Conservation (phyloP, 129 eudicot species). For the Artemisia tridentata region DNA sequence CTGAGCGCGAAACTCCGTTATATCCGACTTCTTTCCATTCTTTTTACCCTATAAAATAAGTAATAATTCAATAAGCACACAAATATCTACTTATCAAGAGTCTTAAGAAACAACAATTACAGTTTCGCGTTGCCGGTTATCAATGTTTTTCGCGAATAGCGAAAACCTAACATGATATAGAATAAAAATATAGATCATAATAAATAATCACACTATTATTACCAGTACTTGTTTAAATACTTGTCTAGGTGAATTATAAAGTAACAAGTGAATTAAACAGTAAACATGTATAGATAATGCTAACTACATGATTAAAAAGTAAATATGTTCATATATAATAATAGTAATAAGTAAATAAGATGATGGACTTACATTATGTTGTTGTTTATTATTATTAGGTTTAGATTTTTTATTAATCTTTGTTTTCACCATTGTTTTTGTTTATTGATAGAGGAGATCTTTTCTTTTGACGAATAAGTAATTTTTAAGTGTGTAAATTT, state of each 20-base stretch:
- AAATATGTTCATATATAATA: not conserved
- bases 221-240: conserved; percentile 9
- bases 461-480: not conserved
- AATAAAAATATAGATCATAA: not conserved
- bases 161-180: not conserved
- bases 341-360: not conserved
- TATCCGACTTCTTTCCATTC: conserved; percentile 18
- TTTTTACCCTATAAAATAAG: not conserved
- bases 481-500: too few relatives aligned
- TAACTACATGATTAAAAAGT: not conserved
- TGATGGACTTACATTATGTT: conserved; percentile 43
- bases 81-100: not conserved
- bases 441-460: not conserved
- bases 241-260: not conserved
- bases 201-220: not conserved
- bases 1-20: conserved; percentile 55
- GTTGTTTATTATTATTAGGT: conserved; percentile 43
- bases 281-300: not conserved
- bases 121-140: too few relatives aligned
- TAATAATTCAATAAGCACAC: too few relatives aligned
- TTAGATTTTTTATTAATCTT: conserved; percentile 52
- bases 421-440: conserved; percentile 57
- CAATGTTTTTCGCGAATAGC: not conserved
- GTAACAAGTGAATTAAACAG: not conserved
- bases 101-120: not conserved